A percentile compares a stretch with the other conserved stretches of the same genome.
Evolutionary conservation across 73 alveolate species (phyloP).

Genomic region (Paramecium sonneborni): DNA sequence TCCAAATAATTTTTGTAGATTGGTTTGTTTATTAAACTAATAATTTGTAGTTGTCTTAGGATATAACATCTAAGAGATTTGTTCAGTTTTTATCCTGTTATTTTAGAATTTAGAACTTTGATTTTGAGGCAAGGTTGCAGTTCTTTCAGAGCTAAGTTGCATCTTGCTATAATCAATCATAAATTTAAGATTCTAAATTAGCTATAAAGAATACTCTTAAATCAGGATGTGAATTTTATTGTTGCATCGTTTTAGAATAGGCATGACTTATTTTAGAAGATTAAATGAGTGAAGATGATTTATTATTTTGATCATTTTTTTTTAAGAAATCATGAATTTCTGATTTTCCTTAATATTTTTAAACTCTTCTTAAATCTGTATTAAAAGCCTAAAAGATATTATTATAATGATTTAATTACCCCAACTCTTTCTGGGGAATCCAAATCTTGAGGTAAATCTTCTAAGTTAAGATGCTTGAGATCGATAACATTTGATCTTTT

Average conservation of each 20-base stretch:
- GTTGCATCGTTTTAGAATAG: conserved; percentile 13
- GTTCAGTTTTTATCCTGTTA: neutral
- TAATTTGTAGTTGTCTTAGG: neutral
- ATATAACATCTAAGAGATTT: neutral
- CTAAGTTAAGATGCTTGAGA: neutral
- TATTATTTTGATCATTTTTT: neutral
- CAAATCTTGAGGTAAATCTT: neutral
- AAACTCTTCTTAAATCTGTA: neutral
- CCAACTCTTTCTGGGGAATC: neutral
- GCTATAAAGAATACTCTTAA: neutral
- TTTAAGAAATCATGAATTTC: neutral
- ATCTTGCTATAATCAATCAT: neutral
- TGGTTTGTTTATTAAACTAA: neutral
- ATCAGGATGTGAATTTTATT: conserved; percentile 28
- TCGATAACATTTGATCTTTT: neutral
- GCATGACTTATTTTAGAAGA: neutral
- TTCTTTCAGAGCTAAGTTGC: neutral
- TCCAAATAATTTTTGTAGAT: neutral
- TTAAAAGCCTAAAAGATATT: neutral
- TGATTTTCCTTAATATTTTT: conserved; percentile 22
- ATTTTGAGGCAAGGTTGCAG: neutral
- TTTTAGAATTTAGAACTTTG: neutral
- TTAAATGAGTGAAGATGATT: neutral
- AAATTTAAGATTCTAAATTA: neutral
- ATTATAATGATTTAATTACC: neutral